Evolutionary conservation across 177 flowering plant species (phyloP).

Genomic region (Vitis hybrid): DNA sequence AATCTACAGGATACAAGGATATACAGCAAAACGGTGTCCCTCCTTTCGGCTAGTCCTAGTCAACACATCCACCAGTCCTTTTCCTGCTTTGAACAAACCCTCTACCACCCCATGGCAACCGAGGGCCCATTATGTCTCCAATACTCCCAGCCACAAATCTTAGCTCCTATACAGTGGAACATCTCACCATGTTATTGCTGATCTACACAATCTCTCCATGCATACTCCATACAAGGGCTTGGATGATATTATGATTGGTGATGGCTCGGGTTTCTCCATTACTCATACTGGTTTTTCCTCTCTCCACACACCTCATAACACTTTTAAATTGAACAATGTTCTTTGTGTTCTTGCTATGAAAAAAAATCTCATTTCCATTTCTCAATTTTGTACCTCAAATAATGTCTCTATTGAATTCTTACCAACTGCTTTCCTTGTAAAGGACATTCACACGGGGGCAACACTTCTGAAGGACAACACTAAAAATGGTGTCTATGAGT

Average conservation of each 20-base stretch:
- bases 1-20: not conserved
- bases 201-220: too few relatives aligned
- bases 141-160: not conserved
- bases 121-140: not conserved
- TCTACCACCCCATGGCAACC: not conserved
- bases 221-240: too few relatives aligned
- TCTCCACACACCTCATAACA: not conserved
- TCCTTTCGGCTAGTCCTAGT: not conserved
- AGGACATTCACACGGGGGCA: not conserved
- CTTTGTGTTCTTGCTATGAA: not conserved
- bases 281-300: not conserved
- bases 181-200: too few relatives aligned
- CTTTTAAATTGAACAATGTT: not conserved
- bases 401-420: not conserved
- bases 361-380: not conserved
- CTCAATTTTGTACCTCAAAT: too few relatives aligned
- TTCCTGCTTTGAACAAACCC: not conserved
- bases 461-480: not conserved
- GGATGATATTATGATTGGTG: not conserved
- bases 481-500: conserved; percentile 3
- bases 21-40: not conserved
- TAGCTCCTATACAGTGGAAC: not conserved
- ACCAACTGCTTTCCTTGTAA: not conserved
- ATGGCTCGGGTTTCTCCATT: not conserved
- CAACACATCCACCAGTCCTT: not conserved